Evolutionary conservation across 73 alveolate species (phyloP), one percentile per base, ranked within the genome.

Genomic region (Paramecium sonneborni): DNA sequence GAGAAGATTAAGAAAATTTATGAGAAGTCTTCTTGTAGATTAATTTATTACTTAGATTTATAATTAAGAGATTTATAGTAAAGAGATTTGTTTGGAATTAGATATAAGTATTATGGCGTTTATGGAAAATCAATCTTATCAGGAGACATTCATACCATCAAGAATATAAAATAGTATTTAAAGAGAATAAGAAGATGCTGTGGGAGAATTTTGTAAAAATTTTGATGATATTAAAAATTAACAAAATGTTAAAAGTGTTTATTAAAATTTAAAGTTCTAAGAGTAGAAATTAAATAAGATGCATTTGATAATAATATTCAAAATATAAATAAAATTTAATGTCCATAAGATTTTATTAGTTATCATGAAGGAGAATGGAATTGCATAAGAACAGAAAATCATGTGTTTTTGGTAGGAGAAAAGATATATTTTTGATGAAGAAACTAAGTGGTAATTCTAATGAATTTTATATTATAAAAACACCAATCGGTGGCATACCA

Each of bases 161-260:
- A n/a, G n/a, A n/a, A n/a, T n/a, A n/a, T n/a, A n/a, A n/a, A n/a
- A n/a, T n/a, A n/a, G n/a, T n/a, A n/a, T 20, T 39, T 15, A 7
- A 5, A 79, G 41, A 46, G 37, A 38, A 38, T 23, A 46, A 43
- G 90, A 79, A 38, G 90, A 76, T 11, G 90, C 90, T 0, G 24
- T 79, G 41, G 90, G 41, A 46, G 90, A 74, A 18, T n/a, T 79
- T 8, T 79, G 90, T 43, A 38, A 44, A 23, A 46, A 79, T n/a
- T 46, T 46, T 44, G 5, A 23, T 24, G 24, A 79, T 8, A 41
- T 79, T 44, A 76, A 79, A 14, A 28, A 43, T 8, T 23, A 43
- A 8, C 15, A 14, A 41, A 11, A 79, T 39, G 44, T 79, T 5
- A 79, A 79, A 79, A 24, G 32, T 46, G 48, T 43, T 43, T n/a